phyloP scores from a whole-genome alignment of 352 stramenopile species.

The Globisporangium uncinulatum region DNA sequence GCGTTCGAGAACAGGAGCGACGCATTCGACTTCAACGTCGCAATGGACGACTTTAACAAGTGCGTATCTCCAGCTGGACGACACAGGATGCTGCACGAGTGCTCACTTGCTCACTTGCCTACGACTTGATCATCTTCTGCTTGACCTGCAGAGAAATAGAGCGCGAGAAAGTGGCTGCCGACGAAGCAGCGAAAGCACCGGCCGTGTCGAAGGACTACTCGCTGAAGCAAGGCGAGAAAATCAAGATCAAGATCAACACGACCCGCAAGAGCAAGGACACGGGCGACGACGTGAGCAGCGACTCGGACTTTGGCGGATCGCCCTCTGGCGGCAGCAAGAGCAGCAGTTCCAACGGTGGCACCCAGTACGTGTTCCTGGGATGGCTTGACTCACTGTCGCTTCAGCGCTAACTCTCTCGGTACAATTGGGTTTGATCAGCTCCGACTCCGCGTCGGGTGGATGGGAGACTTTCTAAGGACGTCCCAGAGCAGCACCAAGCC shows the following conservation, averaged over 20 bases:
- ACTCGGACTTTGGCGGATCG: conserved; percentile 1
- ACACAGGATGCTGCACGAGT: background rate
- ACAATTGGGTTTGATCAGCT: too few species aligned
- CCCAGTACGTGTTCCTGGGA: background rate
- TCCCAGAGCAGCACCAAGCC: too few species aligned
- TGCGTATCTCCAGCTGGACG: conserved; percentile 14
- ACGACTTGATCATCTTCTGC: too few species aligned
- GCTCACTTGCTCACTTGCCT: too few species aligned
- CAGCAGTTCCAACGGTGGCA: background rate
- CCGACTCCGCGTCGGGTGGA: too few species aligned
- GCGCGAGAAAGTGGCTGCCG: conserved; percentile 38
- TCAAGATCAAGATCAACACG: conserved; percentile 82
- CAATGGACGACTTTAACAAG: conserved; percentile 87
- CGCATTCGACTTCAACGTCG: conserved; percentile 94
- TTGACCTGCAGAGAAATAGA: conserved; percentile 35
- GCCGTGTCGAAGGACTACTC: conserved; percentile 80
- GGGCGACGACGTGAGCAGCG: conserved; percentile 23
- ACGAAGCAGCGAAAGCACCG: conserved; percentile 27
- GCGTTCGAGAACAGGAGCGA: conserved; percentile 93
- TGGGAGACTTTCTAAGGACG: too few species aligned
- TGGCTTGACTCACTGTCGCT: too few species aligned
- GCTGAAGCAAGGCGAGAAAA: conserved; percentile 91
- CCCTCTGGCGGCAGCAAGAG: background rate
- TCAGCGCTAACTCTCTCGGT: too few species aligned
- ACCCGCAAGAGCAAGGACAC: conserved; percentile 46